These are phyloP conservation scores for Aaosphaeria arxii DNA, from an alignment of 2,329 filamentous ascomycete genomes.

Conservation along the genomic window DNA sequence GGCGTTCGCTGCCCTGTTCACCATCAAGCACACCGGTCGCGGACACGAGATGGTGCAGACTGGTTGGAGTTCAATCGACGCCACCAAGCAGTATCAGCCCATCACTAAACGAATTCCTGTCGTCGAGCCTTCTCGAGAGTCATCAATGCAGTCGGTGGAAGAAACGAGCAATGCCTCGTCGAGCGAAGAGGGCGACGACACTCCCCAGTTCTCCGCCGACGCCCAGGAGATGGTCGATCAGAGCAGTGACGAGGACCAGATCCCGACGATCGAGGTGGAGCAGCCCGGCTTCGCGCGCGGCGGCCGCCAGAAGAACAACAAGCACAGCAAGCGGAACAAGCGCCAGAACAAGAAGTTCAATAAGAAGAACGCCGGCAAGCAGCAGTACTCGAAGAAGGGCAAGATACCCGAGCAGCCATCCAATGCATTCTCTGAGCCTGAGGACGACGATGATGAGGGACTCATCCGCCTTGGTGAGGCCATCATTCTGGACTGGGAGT, in stretches of 20 bases:
- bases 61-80: constrained; percentile 64
- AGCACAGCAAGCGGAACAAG: constrained; percentile 18
- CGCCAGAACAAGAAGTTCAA: constrained; percentile 13
- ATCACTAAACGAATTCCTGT: constrained; percentile 47
- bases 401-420: constrained; percentile 25
- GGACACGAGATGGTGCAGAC: constrained; percentile 62
- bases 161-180: constrained; percentile 24
- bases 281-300: constrained; percentile 15
- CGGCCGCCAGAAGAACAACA: constrained; percentile 30
- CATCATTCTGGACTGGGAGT: constrained; percentile 82
- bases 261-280: constrained; percentile 19
- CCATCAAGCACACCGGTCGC: constrained; percentile 62
- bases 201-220: constrained; percentile 23
- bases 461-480: constrained; percentile 79
- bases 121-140: constrained; percentile 25
- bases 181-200: constrained; percentile 33
- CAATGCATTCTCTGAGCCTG: constrained; percentile 26
- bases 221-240: constrained; percentile 26
- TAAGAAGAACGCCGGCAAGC: constrained; percentile 31
- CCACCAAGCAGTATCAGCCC: constrained; percentile 57
- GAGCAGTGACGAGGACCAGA: constrained; percentile 37
- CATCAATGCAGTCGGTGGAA: constrained; percentile 31
- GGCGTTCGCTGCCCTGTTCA: constrained; percentile 64
- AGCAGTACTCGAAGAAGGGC: constrained; percentile 24
- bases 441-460: constrained; percentile 52